Percentiles rank a stretch among this genome's conserved stretches.
These are phyloP conservation scores for Dactylella cylindrospora DNA, from an alignment of 2,329 filamentous ascomycete genomes.

Conservation along the genomic window DNA sequence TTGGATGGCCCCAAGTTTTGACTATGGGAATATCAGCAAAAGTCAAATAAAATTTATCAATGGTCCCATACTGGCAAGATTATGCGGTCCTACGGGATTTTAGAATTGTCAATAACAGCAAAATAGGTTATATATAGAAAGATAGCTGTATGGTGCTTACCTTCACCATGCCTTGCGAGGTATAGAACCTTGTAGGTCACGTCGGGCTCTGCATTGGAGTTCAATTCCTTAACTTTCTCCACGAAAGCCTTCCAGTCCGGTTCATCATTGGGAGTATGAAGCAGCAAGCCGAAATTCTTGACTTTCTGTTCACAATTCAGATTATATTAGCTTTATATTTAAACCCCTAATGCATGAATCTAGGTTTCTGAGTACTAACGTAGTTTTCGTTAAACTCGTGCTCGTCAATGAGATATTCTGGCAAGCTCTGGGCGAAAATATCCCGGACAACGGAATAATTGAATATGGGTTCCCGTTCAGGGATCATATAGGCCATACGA, in stretches of 20 bases:
- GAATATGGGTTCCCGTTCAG: conserved; percentile 20
- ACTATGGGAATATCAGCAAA: no score
- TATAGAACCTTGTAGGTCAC: conserved; percentile 67
- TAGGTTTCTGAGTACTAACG: conserved; percentile 2
- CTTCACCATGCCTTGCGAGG: conserved; percentile 70
- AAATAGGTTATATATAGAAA: neutral
- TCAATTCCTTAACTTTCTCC: conserved; percentile 58
- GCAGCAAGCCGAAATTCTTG: conserved; percentile 67
- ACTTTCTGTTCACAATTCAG: conserved; percentile 54
- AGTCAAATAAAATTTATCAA: no score
- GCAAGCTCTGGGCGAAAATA: conserved; percentile 28
- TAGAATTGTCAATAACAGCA: neutral
- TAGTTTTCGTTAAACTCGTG: conserved; percentile 27
- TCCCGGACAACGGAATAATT: conserved; percentile 33
- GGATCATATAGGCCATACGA: conserved; percentile 21
- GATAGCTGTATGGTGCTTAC: conserved; percentile 55
- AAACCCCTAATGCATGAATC: neutral
- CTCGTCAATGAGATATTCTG: conserved; percentile 39
- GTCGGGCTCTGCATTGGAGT: conserved; percentile 54
- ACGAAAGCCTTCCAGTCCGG: conserved; percentile 34
- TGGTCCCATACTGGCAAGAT: conserved; percentile 29
- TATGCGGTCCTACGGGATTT: conserved; percentile 18
- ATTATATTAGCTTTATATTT: neutral
- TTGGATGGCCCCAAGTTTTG: no score
- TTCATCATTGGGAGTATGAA: conserved; percentile 59